Conservation (phyloP, 805 yeast genomes). For the Kuraishia hungarica region DNA sequence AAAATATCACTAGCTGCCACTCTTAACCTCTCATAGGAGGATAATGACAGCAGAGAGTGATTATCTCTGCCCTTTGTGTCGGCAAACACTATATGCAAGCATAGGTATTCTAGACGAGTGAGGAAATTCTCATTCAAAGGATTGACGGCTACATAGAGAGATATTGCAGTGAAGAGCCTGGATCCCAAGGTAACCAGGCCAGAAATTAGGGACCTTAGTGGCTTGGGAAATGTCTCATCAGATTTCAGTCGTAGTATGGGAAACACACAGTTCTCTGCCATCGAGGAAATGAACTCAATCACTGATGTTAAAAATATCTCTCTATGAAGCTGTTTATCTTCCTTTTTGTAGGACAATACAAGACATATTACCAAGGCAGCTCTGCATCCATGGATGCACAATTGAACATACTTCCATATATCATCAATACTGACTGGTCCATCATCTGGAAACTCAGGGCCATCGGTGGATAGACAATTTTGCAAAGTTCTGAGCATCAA, state of each 20-base stretch:
- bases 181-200: not conserved
- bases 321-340: conserved; percentile 26
- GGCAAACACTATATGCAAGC: conserved; percentile 31
- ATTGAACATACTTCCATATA: conserved; percentile 2
- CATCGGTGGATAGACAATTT: conserved; percentile 11
- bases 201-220: not conserved
- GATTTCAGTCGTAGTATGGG: not conserved
- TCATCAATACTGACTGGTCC: conserved; percentile 1
- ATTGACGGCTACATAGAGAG: conserved; percentile 1
- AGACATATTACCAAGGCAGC: conserved; percentile 15
- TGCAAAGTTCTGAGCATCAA: conserved; percentile 21
- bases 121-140: conserved; percentile 40
- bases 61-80: conserved; percentile 19
- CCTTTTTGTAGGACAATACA: conserved; percentile 33
- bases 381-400: conserved; percentile 22
- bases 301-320: conserved; percentile 35
- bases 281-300: conserved; percentile 27
- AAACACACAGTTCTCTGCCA: conserved; percentile 21
- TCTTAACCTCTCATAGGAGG: conserved; percentile 20
- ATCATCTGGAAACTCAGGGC: conserved; percentile 12
- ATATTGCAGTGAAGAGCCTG: not conserved
- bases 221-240: not conserved
- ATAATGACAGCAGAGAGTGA: conserved; percentile 11
- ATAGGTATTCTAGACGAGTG: conserved; percentile 51
- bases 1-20: conserved; percentile 21